These are phyloP conservation scores for Malassezia obtusa DNA, from an alignment of 1,284 basidiomycete species.

Conservation along the genomic window DNA sequence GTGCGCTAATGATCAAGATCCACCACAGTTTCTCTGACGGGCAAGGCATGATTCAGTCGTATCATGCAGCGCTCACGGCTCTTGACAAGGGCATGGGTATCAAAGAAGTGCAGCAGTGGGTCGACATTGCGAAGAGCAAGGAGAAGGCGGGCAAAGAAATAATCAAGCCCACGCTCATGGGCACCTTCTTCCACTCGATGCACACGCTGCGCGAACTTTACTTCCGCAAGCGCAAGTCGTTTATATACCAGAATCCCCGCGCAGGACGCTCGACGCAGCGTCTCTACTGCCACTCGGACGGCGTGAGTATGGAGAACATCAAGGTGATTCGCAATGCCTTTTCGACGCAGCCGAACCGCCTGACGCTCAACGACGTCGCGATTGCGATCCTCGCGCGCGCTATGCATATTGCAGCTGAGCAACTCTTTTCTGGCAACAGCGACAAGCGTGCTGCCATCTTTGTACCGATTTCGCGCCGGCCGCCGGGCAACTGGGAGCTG, in stretches of 20 bases:
- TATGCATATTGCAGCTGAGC: constrained; percentile 23
- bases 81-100: constrained; percentile 30
- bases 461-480: constrained; percentile 41
- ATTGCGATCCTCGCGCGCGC: constrained; percentile 41
- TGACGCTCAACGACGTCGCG: constrained; percentile 45
- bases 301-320: constrained; percentile 41
- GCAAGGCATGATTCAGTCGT: constrained; percentile 47
- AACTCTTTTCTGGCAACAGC: constrained; percentile 24
- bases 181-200: constrained; percentile 32
- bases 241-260: constrained; percentile 29
- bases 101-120: constrained; percentile 35
- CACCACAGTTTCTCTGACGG: constrained; percentile 47
- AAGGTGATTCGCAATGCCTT: constrained; percentile 44
- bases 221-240: constrained; percentile 37
- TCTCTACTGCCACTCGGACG: constrained; percentile 42
- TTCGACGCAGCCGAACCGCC: constrained; percentile 26
- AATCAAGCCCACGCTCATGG: constrained; percentile 33
- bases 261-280: constrained; percentile 21
- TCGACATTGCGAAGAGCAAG: constrained; percentile 25
- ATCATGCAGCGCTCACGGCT: constrained; percentile 42
- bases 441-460: constrained; percentile 46
- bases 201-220: constrained; percentile 42
- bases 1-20: constrained; percentile 47
- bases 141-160: constrained; percentile 37
- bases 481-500: constrained; percentile 40